These are phyloP conservation scores for Penicillium polonicum DNA, from an alignment of 2,329 filamentous ascomycete species.

Conservation along the genomic window DNA sequence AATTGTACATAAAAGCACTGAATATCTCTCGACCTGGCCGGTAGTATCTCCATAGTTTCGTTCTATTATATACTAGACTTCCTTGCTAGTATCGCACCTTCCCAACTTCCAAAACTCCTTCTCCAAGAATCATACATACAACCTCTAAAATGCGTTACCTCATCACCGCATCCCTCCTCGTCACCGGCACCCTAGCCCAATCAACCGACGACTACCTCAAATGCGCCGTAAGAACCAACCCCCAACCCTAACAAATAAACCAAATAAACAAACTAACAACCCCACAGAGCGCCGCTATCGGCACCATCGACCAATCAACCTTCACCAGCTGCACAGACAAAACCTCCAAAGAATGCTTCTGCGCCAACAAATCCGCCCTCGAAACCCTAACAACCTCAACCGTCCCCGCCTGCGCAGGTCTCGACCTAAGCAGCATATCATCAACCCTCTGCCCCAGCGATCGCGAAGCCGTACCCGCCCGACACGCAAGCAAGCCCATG, in stretches of 20 bases:
- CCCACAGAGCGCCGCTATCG: constrained; percentile 10
- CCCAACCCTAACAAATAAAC: no score
- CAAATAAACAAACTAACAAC: background rate
- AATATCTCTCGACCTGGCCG: background rate
- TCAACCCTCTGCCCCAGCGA: constrained; percentile 9
- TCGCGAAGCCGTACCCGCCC: constrained; percentile 5
- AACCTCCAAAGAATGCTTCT: constrained; percentile 17
- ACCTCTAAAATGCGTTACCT: constrained; percentile 22
- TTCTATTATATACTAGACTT: background rate
- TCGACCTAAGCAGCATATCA: constrained; percentile 7
- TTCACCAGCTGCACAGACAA: constrained; percentile 12
- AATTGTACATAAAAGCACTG: constrained; percentile 15
- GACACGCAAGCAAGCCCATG: constrained; percentile 25
- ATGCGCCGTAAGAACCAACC: constrained; percentile 18
- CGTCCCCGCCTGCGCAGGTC: constrained; percentile 9
- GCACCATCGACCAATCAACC: constrained; percentile 5
- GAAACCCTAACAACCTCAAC: constrained; percentile 5
- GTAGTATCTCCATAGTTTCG: background rate
- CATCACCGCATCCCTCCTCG: constrained; percentile 16
- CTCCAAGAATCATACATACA: background rate
- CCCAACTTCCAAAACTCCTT: background rate
- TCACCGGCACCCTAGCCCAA: constrained; percentile 14
- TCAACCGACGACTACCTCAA: constrained; percentile 8
- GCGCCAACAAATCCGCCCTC: constrained; percentile 18
- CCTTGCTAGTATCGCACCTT: background rate